Base-by-base conservation (phyloP, 2,329 filamentous ascomycete genomes). In the Lasiodiplodia hormozganensis region DNA sequence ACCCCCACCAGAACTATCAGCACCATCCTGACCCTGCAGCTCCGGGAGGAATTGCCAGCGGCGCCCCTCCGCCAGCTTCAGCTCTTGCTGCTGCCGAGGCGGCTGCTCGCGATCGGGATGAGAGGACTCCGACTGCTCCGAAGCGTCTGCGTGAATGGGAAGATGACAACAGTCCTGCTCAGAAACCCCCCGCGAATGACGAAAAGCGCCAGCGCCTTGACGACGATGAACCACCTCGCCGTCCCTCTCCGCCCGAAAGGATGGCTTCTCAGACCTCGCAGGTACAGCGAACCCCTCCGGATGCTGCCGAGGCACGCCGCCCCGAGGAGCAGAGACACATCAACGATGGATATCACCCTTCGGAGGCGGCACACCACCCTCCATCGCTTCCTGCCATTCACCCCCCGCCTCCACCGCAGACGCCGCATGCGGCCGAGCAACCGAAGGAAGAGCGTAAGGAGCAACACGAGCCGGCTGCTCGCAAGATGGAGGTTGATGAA, bases 401-500 rank as follows among this genome's bases (percentile, higher is more conserved):
- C 80, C 82, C 82, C n/a, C 82, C 85, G 34, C 79, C 89, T 7
- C 67, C 57, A 11, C 58, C 67, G 28, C 67, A 68, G 21, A 73
- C 87, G 68, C 84, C 86, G 34, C 85, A 86, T n/a, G 85, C 86
- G 77, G 81, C 86, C 54, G 84, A 86, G 65, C 77, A 79, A 69
- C 76, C 80, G 70, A 81, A 82, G 67, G 80, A 83, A 69, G 82
- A 84, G 71, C 79, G 81, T 43, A 77, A 79, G 10, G 77, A 81
- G 68, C 79, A 81, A 65, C 90, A 89, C 69, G 95, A 98, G 81
- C 92, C 94, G 65, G 94, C 96, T 40, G 93, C 94, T 23, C 87
- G 96, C 25, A 97, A 97, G 80, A 96, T 99, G 89, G 95, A 98
- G 7, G 92, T 98, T 23, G 94, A 99, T 73, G 96, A 99, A 78